Evolutionary conservation across 345 rosid genomes (phyloP).

Genomic region (Moringa oleifera): DNA sequence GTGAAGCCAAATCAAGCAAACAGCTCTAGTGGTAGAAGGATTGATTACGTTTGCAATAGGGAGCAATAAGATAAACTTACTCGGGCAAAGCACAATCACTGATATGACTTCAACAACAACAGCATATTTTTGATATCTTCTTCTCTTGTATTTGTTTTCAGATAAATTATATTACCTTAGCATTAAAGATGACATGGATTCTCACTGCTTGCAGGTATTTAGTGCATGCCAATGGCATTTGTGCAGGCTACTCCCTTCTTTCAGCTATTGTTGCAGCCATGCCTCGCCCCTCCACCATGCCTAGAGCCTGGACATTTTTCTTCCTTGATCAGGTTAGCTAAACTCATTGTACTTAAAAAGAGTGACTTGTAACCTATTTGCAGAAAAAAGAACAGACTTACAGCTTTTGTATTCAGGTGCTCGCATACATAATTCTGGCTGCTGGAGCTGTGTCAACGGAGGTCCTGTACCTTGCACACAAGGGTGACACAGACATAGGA

Average conservation of each 20-base stretch:
- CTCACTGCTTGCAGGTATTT: conserved; percentile 42
- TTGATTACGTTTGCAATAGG: too few species aligned
- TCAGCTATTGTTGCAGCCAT: conserved; percentile 69
- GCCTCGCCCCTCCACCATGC: conserved; percentile 62
- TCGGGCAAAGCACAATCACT: too few species aligned
- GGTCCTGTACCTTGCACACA: conserved; percentile 63
- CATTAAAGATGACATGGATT: too few species aligned
- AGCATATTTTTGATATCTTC: too few species aligned
- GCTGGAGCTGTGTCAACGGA: conserved; percentile 70
- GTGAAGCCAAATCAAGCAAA: too few species aligned
- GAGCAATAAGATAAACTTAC: too few species aligned
- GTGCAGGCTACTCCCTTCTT: conserved; percentile 92
- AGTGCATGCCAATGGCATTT: conserved; percentile 95
- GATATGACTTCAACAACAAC: too few species aligned
- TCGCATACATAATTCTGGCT: conserved; percentile 60
- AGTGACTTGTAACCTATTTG: too few species aligned
- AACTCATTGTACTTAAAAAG: too few species aligned
- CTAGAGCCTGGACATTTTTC: conserved; percentile 89
- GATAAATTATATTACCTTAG: too few species aligned
- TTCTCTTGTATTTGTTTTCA: too few species aligned
- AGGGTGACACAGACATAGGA: conserved; percentile 57
- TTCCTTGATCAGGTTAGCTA: conserved; percentile 66
- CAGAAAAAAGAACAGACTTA: background rate
- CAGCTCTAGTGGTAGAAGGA: too few species aligned
- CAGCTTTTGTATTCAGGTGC: conserved; percentile 27